These are phyloP conservation scores for Pseudogymnoascus sp. DNA, from an alignment of 2,329 filamentous ascomycete genomes.

Conservation along the genomic window DNA sequence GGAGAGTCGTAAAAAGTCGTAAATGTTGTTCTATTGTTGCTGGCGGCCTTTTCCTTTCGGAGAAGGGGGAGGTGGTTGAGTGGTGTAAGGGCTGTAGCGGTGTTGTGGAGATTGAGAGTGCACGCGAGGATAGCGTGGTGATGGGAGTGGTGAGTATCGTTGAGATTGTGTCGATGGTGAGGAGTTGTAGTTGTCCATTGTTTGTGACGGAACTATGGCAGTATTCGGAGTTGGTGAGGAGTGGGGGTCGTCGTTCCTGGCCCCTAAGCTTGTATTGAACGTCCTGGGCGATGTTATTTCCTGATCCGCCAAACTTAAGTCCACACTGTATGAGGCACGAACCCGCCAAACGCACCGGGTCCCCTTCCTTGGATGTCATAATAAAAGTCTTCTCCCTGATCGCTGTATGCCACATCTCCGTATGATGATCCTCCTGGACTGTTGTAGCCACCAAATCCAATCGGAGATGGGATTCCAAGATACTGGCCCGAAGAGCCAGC, in stretches of 20 bases:
- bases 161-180: constrained; percentile 18
- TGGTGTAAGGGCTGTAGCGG: constrained; percentile 6
- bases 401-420: constrained; percentile 52
- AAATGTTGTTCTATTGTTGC: constrained; percentile 19
- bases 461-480: constrained; percentile 55
- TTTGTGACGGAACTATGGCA: neutral
- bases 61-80: constrained; percentile 9
- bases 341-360: constrained; percentile 29
- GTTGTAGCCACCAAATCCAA: constrained; percentile 43
- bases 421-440: constrained; percentile 57
- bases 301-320: constrained; percentile 27
- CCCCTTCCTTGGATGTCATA: constrained; percentile 23
- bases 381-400: constrained; percentile 39
- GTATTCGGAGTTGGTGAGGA: neutral
- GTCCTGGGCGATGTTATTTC: constrained; percentile 8
- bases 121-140: neutral
- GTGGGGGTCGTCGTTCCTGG: neutral
- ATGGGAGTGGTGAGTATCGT: constrained; percentile 17
- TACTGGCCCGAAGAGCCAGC: constrained; percentile 49
- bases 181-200: constrained; percentile 3
- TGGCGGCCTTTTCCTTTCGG: constrained; percentile 27
- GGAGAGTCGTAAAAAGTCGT: constrained; percentile 7
- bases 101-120: neutral
- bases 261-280: constrained; percentile 2
- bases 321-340: constrained; percentile 31